A percentile compares a stretch with the other conserved stretches of the same genome.
These are phyloP conservation scores for Gastrolobium villosum DNA, from an alignment of 306 rosid species.

Conservation along the genomic window DNA sequence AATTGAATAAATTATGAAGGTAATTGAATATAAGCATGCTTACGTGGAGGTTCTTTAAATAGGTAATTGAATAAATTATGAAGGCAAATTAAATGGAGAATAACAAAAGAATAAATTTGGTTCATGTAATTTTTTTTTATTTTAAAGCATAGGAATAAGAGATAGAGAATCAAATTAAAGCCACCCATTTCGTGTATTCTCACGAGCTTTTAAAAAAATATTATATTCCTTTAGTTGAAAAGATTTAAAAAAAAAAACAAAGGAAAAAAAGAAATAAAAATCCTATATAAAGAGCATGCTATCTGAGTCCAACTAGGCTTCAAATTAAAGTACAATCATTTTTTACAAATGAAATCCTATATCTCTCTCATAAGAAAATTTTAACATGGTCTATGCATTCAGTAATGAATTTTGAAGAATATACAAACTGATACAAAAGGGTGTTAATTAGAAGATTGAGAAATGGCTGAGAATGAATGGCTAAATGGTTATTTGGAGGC, in stretches of 20 bases:
- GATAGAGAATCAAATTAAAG: conserved; percentile 60
- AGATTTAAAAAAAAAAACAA: background rate
- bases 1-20: conserved; percentile 34
- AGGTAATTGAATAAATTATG: conserved; percentile 25
- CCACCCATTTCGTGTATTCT: conserved; percentile 59
- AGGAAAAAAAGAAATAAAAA: background rate
- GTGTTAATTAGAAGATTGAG: background rate
- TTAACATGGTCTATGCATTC: conserved; percentile 2
- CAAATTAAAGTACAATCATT: conserved; percentile 31
- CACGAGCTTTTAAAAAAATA: conserved; percentile 1
- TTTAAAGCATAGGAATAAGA: conserved; percentile 42
- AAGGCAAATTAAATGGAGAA: conserved; percentile 45
- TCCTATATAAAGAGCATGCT: conserved; percentile 48
- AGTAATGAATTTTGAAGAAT: conserved; percentile 7
- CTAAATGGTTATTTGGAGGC: conserved; percentile 83
- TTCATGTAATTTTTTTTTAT: conserved; percentile 34
- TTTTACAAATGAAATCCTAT: conserved; percentile 11
- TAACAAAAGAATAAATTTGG: conserved; percentile 48
- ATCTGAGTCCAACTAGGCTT: conserved; percentile 44
- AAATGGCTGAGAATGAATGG: conserved; percentile 79
- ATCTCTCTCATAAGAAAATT: background rate
- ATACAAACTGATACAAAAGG: background rate
- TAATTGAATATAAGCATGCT: too few relatives aligned
- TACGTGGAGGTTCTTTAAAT: background rate
- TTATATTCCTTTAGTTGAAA: background rate